Base-by-base conservation (phyloP, 129 eudicot genomes). In the Centella asiatica region DNA sequence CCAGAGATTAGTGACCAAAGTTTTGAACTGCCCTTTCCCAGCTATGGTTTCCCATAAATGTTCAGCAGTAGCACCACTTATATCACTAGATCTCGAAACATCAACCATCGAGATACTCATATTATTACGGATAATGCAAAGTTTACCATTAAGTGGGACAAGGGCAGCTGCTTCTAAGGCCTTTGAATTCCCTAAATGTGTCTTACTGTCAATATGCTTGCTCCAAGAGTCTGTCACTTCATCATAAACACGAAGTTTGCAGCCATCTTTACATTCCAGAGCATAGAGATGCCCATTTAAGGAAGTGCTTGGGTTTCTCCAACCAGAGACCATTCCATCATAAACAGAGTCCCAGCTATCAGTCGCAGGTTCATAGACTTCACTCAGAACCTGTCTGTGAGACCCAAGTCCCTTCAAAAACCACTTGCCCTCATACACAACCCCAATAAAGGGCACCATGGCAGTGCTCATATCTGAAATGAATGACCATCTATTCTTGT, bases 321-420 rank as follows among this genome's bases (percentile, higher is more conserved):
- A 86, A 22, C 95, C 90, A 2, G 90, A 70, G 61, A 86, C 90
- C 95, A 86, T 86, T 49, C 95, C 95, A 17, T 83, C 87, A n/a
- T 80, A 76, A 60, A 86, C 90, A 2, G 79, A 62, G 36, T 60
- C 73, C 95, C 95, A 86, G 50, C 69, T 66, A 63, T 86, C 52
- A 1, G 81, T 80, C 46, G 60, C 95, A 1, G 95, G 95, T 46
- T 78, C 74, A 74, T 86, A 86, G 49, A 86, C 80, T 72, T 86
- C 95, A 40, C 85, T 77, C 15, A 86, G 69, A 53, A 86, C 90
- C 76, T 78, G 95, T 53, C 90, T 73, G 64, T 83, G 90, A 26
- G 95, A 77, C 52, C 95, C 95, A 0, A 83, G 80, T 46, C 95
- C 95, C 70, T 86, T 86, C 67, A 86, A 66, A 71, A 77, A 86